Percentiles rank a stretch among this genome's conserved stretches.
phyloP scores from a whole-genome alignment of 2,329 filamentous ascomycete genomes.

The Chrysosporium keratinophilum region DNA sequence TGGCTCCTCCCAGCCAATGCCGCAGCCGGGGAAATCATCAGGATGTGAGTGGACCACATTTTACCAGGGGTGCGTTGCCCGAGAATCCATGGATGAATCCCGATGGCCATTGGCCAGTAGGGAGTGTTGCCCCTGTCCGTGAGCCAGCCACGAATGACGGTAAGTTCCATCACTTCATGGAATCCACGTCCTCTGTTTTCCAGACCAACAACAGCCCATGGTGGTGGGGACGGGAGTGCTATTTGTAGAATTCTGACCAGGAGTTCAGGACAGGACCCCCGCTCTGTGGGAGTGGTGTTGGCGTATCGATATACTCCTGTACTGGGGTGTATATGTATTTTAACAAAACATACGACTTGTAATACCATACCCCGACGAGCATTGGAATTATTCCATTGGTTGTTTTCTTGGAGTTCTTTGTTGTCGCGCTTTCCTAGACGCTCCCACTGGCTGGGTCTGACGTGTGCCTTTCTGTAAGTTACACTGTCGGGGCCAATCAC shows the following conservation, averaged over 20 bases:
- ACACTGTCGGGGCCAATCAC: not conserved
- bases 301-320: not conserved
- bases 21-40: constrained; percentile 8
- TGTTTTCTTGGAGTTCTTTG: not conserved
- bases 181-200: not conserved
- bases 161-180: not conserved
- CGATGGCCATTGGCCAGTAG: constrained; percentile 2
- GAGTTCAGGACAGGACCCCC: not conserved
- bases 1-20: constrained; percentile 1
- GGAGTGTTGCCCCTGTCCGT: constrained; percentile 2
- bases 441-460: not conserved
- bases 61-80: not conserved
- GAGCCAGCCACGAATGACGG: not conserved
- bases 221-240: not conserved
- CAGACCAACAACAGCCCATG: not conserved
- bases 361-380: not conserved
- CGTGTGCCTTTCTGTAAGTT: not conserved
- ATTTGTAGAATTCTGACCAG: not conserved
- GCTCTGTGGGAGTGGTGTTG: not conserved
- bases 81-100: constrained; percentile 5
- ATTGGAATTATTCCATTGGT: not conserved
- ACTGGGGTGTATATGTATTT: not conserved
- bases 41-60: constrained; percentile 10
- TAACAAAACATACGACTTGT: not conserved
- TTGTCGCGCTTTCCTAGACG: not conserved